phyloP scores from a whole-genome alignment of 108 stramenopile genomes.

The Ochromonas danica region DNA sequence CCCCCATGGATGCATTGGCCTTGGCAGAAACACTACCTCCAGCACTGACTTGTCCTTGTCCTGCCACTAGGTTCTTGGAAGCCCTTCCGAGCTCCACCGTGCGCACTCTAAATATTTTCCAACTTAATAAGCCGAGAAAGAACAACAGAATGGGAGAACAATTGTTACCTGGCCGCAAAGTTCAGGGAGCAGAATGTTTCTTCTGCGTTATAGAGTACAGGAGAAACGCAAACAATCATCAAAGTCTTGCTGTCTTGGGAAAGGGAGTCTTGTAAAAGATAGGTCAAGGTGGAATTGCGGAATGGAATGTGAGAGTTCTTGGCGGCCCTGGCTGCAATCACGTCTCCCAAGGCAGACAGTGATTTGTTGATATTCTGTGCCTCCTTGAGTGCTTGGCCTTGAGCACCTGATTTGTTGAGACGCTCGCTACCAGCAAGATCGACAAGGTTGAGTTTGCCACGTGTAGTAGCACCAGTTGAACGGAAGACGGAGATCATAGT shows the following conservation, averaged over 20 bases:
- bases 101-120: constrained; percentile 18
- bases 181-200: constrained; percentile 51
- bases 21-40: too few relatives aligned
- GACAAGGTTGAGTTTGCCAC: constrained; percentile 76
- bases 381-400: constrained; percentile 83
- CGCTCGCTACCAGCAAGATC: constrained; percentile 99
- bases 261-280: constrained; percentile 54
- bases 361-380: constrained; percentile 98
- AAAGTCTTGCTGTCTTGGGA: constrained; percentile 57
- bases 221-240: constrained; percentile 53
- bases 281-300: constrained; percentile 65
- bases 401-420: constrained; percentile 88
- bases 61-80: too few relatives aligned
- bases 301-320: constrained; percentile 58
- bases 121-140: not conserved
- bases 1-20: too few relatives aligned
- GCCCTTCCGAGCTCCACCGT: constrained; percentile 34
- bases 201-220: constrained; percentile 44
- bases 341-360: constrained; percentile 92
- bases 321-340: constrained; percentile 77
- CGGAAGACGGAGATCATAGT: constrained; percentile 44
- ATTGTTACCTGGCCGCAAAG: constrained; percentile 40
- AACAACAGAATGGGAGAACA: not conserved
- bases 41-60: too few relatives aligned
- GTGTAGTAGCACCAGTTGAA: constrained; percentile 39